These are phyloP conservation scores for Leccinum pellstonianum DNA, from an alignment of 768 basidiomycete genomes.

Conservation along the genomic window DNA sequence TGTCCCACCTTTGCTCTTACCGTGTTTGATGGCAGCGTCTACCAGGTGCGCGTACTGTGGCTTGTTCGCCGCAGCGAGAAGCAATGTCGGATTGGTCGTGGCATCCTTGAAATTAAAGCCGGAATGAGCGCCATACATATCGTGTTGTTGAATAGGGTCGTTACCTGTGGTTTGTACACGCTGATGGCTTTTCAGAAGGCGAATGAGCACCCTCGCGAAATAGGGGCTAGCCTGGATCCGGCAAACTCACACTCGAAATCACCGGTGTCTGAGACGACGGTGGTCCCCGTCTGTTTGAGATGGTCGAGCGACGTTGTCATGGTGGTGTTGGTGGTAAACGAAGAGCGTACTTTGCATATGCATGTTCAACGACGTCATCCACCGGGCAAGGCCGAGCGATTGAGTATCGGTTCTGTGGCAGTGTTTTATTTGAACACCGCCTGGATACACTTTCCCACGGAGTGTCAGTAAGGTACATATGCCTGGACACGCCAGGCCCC, in stretches of 20 bases:
- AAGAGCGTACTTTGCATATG: background rate
- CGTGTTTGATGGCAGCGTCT: slow-evolving; percentile 67
- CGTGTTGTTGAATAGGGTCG: background rate
- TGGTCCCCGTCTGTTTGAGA: slow-evolving; percentile 87
- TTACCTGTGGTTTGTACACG: slow-evolving; percentile 88
- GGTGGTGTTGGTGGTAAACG: slow-evolving; percentile 25
- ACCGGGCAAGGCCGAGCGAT: slow-evolving; percentile 1
- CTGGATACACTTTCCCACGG: no score
- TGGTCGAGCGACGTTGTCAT: slow-evolving; percentile 78
- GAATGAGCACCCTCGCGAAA: slow-evolving; percentile 4
- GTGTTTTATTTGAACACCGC: no score
- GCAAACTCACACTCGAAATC: slow-evolving; percentile 71
- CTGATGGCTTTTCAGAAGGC: slow-evolving; percentile 61
- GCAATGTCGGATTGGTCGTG: slow-evolving; percentile 93
- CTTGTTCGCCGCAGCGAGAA: slow-evolving; percentile 89
- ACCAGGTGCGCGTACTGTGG: slow-evolving; percentile 77
- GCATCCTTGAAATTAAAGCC: slow-evolving; percentile 60
- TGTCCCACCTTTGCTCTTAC: slow-evolving; percentile 74
- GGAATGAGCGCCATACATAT: background rate
- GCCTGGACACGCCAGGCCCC: no score
- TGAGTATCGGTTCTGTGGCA: background rate
- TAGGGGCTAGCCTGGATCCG: slow-evolving; percentile 15
- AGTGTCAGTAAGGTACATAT: no score
- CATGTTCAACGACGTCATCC: background rate
- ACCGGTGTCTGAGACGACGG: slow-evolving; percentile 87